These are phyloP conservation scores for Amanita subjunquillea DNA, from an alignment of 768 basidiomycete genomes.

Conservation along the genomic window DNA sequence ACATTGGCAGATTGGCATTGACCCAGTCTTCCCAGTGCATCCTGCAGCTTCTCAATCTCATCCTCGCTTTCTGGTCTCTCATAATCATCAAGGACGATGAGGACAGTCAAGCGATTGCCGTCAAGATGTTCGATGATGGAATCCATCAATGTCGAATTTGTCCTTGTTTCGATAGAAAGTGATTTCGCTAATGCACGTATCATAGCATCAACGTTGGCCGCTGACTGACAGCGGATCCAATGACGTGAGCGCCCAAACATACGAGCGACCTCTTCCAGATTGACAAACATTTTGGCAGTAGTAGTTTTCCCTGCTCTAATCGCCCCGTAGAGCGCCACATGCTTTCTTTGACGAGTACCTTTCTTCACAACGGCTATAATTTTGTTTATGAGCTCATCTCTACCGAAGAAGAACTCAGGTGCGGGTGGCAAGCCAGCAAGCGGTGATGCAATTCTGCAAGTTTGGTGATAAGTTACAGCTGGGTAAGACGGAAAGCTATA, in stretches of 20 bases:
- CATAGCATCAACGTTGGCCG: background rate
- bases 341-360: background rate
- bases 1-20: background rate
- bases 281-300: background rate
- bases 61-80: background rate
- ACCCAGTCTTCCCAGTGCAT: background rate
- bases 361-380: background rate
- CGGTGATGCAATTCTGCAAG: background rate
- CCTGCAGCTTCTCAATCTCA: background rate
- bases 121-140: background rate
- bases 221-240: background rate
- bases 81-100: background rate
- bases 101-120: background rate
- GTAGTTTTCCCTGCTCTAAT: background rate
- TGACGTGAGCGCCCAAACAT: background rate
- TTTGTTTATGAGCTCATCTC: background rate
- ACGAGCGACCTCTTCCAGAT: background rate
- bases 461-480: background rate
- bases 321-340: background rate
- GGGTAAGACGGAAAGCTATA: background rate
- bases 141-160: background rate
- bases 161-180: background rate
- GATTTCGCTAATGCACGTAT: background rate
- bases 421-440: background rate
- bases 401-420: background rate